Percentiles rank a stretch among this genome's conserved stretches.
Evolutionary conservation across 306 rosid genomes (phyloP).

Genomic region (Lithocarpus polystachyus): DNA sequence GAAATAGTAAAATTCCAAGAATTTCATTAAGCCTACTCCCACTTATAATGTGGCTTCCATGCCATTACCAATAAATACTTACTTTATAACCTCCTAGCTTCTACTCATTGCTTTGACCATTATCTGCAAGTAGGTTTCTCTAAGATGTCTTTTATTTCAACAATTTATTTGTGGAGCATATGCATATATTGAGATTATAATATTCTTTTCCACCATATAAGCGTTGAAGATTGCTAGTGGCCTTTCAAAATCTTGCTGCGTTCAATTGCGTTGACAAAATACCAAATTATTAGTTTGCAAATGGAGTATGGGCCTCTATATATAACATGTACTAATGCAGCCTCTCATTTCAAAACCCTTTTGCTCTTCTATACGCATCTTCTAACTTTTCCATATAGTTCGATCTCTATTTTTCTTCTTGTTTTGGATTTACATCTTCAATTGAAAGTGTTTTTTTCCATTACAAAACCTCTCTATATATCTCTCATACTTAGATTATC

Average conservation of each 20-base stretch:
- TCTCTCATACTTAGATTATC: neutral
- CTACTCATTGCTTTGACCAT: neutral
- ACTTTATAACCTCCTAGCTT: neutral
- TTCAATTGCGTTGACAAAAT: neutral
- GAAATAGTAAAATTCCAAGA: neutral
- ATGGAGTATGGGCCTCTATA: neutral
- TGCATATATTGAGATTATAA: neutral
- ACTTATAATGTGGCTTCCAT: neutral
- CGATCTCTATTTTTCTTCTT: neutral
- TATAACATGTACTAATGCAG: too few species aligned
- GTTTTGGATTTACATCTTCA: neutral
- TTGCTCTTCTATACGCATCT: neutral
- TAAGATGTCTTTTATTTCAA: neutral
- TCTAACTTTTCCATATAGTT: neutral
- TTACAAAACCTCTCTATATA: neutral
- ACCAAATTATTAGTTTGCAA: neutral
- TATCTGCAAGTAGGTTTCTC: neutral
- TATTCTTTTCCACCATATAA: neutral
- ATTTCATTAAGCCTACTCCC: neutral
- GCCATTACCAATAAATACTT: neutral
- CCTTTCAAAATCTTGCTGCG: slow-evolving; percentile 6
- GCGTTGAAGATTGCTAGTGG: neutral
- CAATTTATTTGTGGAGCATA: neutral
- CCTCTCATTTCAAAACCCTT: neutral
- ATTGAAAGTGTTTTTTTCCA: too few species aligned